Evolutionary conservation across 1,284 basidiomycete species (phyloP).

Genomic region (Ganoderma sp.): DNA sequence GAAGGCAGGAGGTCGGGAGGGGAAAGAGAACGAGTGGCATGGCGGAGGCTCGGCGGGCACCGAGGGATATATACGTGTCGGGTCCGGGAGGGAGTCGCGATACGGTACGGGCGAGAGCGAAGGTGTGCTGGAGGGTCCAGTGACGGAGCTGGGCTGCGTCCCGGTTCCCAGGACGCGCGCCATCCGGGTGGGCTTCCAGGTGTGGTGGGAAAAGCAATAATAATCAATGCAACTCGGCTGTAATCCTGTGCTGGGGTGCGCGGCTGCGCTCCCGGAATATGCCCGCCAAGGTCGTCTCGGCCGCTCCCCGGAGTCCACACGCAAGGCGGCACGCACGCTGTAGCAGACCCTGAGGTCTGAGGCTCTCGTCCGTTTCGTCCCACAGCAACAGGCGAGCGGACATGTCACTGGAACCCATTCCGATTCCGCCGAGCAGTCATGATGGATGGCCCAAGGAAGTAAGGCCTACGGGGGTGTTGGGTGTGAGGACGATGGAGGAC

Average conservation of each 20-base stretch:
- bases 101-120: slow-evolving; percentile 1
- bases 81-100: background rate
- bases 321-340: background rate
- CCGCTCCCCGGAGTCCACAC: slow-evolving; percentile 2
- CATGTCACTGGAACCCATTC: background rate
- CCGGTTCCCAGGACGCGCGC: background rate
- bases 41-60: background rate
- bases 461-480: background rate
- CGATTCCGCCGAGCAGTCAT: slow-evolving; percentile 5
- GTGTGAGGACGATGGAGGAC: slow-evolving; percentile 1
- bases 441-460: background rate
- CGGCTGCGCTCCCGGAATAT: background rate
- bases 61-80: background rate
- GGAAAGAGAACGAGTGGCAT: background rate
- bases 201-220: slow-evolving; percentile 7
- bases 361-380: background rate
- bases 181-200: background rate
- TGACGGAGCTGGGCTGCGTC: background rate
- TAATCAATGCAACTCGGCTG: slow-evolving; percentile 1
- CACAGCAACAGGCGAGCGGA: background rate
- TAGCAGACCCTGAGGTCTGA: background rate
- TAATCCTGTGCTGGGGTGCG: slow-evolving; percentile 7
- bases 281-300: background rate
- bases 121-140: background rate
- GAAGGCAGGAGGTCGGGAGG: background rate